Base-by-base conservation (phyloP, 2,329 filamentous ascomycete species). In the Fusarium sp. region DNA sequence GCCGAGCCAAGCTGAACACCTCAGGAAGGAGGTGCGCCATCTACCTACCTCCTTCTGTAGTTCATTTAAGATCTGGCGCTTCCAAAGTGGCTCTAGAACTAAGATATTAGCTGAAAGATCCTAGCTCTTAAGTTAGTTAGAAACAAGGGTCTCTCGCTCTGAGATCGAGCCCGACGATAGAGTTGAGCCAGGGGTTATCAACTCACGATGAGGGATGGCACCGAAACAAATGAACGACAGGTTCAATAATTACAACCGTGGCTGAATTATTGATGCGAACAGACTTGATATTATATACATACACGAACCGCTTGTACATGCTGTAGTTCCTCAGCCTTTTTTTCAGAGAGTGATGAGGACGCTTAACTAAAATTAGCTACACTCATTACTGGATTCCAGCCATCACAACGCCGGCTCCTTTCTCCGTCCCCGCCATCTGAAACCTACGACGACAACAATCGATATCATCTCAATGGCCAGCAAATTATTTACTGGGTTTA, bases 281-380 rank as follows among this genome's bases (percentile, higher is more conserved):
- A 33, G 69, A 47, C 55, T 49, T 31, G 28, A 60, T 75, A 49
- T 60, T 60, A 63, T 59, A 75, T 69, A 75, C 42, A 74, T 68
- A 72, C 45, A 57, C 52, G 58, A 58, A 57, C 51, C 28, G 56
- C 18, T 35, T 38, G 59, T 31, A n/a, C 73, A 61, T 72, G 42
- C 51, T 70, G 54, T 66, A 59, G 66, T 61, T 77, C 15, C 55
- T 73, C 63, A 66, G 64, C 56, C 60, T 58, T 61, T 58, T 61
- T 61, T 38, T 48, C 24, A 54, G 18, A 45, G 41, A 28, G 36
- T 49, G 13, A 51, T 24, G 33, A 59, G 15, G 56, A 38, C 47
- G 35, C 70, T 61, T 47, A 28, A 68, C 76, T 76, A 72, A 76
- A 77, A 77, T 76, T 72, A 75, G 66, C 72, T 57, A 52, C 26